Percentiles rank a stretch among this genome's conserved stretches.
phyloP scores from a whole-genome alignment of 1,284 basidiomycete genomes.

The Cryptococcus sp. region DNA sequence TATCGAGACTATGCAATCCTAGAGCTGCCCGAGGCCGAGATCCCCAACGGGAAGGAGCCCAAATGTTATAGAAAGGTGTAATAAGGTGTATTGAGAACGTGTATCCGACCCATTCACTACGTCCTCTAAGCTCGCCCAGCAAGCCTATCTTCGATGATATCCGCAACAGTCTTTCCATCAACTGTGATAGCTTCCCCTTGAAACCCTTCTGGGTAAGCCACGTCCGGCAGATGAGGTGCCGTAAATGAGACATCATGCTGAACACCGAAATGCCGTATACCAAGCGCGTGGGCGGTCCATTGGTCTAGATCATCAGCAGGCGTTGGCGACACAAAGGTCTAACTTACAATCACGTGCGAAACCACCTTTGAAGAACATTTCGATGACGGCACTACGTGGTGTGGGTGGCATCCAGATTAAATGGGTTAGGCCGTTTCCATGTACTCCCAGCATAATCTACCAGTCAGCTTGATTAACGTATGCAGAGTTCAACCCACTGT shows the following conservation, averaged over 20 bases:
- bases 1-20: no score
- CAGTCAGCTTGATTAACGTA: not conserved
- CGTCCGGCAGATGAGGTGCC: conserved; percentile 55
- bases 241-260: conserved; percentile 51
- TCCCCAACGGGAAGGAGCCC: no score
- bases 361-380: conserved; percentile 46
- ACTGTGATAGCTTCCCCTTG: conserved; percentile 67
- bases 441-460: conserved; percentile 49
- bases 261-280: conserved; percentile 46
- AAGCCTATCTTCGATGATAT: conserved; percentile 82
- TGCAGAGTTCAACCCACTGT: conserved; percentile 31
- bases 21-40: no score
- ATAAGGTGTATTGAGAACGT: no score
- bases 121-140: no score
- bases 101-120: no score
- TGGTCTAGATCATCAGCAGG: conserved; percentile 25
- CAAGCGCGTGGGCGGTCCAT: conserved; percentile 48
- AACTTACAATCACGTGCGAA: conserved; percentile 46
- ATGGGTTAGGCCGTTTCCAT: conserved; percentile 49
- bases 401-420: conserved; percentile 49
- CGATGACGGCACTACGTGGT: conserved; percentile 46
- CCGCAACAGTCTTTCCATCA: conserved; percentile 72
- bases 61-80: no score
- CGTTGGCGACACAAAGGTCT: not conserved
- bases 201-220: conserved; percentile 70